Base-by-base conservation (phyloP, 2,329 filamentous ascomycete species). In the Ophiocordyceps polyrhachis-furcata region DNA sequence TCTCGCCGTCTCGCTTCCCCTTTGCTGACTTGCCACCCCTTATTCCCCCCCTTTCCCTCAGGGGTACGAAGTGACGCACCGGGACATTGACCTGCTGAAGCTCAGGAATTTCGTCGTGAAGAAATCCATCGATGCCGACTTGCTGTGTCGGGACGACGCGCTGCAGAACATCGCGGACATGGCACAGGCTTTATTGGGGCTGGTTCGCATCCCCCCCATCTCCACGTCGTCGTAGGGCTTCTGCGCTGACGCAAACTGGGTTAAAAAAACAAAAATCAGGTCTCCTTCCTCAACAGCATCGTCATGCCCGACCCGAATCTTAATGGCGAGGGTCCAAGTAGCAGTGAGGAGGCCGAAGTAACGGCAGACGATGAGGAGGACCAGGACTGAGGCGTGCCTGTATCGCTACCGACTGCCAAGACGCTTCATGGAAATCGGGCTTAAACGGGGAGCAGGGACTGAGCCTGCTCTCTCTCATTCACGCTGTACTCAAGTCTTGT, bases 31-130 rank as follows among this genome's bases (percentile, higher is more conserved):
- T 38, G 5, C n/a, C 2, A 2, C 6, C 25, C 13, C 31, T 32
- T 32, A 5, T 32, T 32, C 31, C 13, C 8, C 15, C n/a, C n/a
- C 32, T 37, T 37, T n/a, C 31, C 2, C 12, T n/a, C 14, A 89
- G 81, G 85, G 83, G 42, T 93, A 83, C 56, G 67, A 75, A 41
- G 70, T 73, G 19, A 78, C 83, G 47, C 83, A 94, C 57, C 67
- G 73, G 40, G 82, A 94, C 52, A 87, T 94, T 54, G 76, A 79
- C 45, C 70, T 95, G 44, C 68, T 94, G 45, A 82, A 86, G 53
- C 69, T 95, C 55, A 74, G 79, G 48, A 91, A 80, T 59, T 94
- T 82, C 58, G 88, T 82, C 0, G 62, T 93, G 20, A 71, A 76
- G 35, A 77, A 69, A 47, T 76, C 76, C 56, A 62, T 94, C 32